These are phyloP conservation scores for Hyaloscypha bicolor DNA, from an alignment of 495 filamentous ascomycete genomes.

Conservation along the genomic window DNA sequence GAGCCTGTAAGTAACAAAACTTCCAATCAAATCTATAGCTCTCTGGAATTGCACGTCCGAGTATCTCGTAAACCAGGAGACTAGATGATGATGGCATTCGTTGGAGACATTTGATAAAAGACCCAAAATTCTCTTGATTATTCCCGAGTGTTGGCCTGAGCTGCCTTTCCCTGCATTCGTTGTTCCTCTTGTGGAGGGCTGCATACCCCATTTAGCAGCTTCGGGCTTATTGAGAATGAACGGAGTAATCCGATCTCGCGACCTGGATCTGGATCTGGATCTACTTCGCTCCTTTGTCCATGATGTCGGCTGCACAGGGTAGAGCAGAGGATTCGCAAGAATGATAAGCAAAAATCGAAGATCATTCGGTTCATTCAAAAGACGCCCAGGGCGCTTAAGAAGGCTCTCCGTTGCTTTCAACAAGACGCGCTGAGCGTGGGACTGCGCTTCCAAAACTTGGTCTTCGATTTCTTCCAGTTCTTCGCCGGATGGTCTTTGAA, in stretches of 20 bases:
- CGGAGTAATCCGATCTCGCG: constrained; percentile 10
- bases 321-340: constrained; percentile 78
- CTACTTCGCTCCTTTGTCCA: constrained; percentile 34
- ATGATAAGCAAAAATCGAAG: constrained; percentile 83
- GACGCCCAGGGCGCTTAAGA: constrained; percentile 80
- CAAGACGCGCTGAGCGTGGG: constrained; percentile 67
- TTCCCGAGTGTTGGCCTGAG: constrained; percentile 70
- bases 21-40: constrained; percentile 72
- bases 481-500: constrained; percentile 26
- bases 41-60: constrained; percentile 68
- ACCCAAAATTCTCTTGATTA: constrained; percentile 85
- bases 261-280: constrained; percentile 31
- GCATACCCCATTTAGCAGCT: not conserved
- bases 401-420: constrained; percentile 83
- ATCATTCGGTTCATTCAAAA: constrained; percentile 68
- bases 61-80: constrained; percentile 82
- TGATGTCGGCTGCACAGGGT: constrained; percentile 37
- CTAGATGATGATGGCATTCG: constrained; percentile 78
- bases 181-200: not conserved
- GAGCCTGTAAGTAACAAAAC: constrained; percentile 83
- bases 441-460: constrained; percentile 65
- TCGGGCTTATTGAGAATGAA: not conserved
- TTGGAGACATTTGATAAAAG: constrained; percentile 74
- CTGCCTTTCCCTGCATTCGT: constrained; percentile 30
- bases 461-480: constrained; percentile 55